phyloP scores from a whole-genome alignment of 768 basidiomycete genomes.

The Mycena kentingensis region DNA sequence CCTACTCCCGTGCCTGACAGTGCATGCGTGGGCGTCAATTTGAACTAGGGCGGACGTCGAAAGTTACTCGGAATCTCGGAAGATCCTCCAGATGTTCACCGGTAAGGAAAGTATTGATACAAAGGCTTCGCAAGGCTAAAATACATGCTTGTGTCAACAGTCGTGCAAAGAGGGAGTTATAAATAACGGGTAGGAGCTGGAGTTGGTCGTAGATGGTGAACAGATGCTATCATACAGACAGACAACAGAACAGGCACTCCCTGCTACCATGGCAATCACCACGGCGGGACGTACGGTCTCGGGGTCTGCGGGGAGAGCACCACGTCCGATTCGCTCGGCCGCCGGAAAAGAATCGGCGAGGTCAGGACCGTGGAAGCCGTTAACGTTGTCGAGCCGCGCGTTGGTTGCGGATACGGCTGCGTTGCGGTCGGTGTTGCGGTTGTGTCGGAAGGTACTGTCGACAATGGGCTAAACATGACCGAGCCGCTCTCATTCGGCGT shows the following conservation, averaged over 20 bases:
- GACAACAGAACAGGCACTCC: not conserved
- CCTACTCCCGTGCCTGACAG: too few relatives aligned
- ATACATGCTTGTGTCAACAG: too few relatives aligned
- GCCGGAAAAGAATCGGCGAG: conserved; percentile 15
- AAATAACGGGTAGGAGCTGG: too few relatives aligned
- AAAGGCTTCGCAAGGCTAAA: too few relatives aligned
- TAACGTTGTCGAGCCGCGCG: not conserved
- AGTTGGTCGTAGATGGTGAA: too few relatives aligned
- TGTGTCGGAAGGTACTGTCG: conserved; percentile 13
- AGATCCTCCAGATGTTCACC: too few relatives aligned
- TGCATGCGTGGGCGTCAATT: too few relatives aligned
- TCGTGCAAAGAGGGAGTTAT: too few relatives aligned
- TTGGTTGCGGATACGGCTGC: not conserved
- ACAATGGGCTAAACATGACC: conserved; percentile 9
- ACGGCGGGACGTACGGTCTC: not conserved
- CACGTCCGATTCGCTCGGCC: not conserved
- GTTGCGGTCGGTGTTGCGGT: not conserved
- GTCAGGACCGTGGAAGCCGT: not conserved
- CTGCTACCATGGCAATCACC: not conserved
- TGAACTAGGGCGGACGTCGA: too few relatives aligned
- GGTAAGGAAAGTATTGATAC: too few relatives aligned
- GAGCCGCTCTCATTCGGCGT: conserved; percentile 3
- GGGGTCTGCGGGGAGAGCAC: not conserved
- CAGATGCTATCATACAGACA: too few relatives aligned
- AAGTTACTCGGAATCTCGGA: too few relatives aligned